Percentiles rank a stretch among this genome's conserved stretches.
Evolutionary conservation across 78 protist genomes (phyloP).

Genomic region (Paratrimastix pyriformis): DNA sequence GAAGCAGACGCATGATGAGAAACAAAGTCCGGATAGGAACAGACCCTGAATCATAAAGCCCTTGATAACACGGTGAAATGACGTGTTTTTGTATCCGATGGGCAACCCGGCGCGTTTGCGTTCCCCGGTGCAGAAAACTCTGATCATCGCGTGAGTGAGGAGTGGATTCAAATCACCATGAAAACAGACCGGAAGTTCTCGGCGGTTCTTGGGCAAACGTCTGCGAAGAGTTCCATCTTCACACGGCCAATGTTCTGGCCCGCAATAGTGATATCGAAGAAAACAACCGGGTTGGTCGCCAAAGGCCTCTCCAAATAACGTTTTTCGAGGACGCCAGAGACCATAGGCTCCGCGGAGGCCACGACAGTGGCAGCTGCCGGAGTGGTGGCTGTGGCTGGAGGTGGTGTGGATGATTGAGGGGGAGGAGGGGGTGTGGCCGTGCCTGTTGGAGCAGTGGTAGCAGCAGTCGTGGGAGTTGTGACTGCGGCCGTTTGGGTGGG

Average conservation of each 20-base stretch:
- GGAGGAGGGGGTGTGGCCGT: too few relatives aligned
- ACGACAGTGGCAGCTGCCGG: too few relatives aligned
- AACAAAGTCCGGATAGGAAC: neutral
- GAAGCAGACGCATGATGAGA: neutral
- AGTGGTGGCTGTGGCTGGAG: too few relatives aligned
- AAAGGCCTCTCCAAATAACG: too few relatives aligned
- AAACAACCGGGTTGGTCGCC: conserved; percentile 80
- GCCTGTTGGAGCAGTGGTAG: too few relatives aligned
- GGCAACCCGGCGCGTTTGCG: conserved; percentile 36
- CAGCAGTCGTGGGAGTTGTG: too few relatives aligned
- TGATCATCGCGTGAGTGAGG: neutral
- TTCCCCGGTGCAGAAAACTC: conserved; percentile 8
- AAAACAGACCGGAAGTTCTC: conserved; percentile 60
- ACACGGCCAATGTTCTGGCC: conserved; percentile 69
- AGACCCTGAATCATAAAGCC: conserved; percentile 84
- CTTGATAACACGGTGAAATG: conserved; percentile 83
- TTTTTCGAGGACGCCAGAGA: too few relatives aligned
- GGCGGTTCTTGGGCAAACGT: conserved; percentile 76
- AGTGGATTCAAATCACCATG: neutral
- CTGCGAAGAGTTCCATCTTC: conserved; percentile 77
- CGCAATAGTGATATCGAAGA: conserved; percentile 74
- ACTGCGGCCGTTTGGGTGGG: too few relatives aligned
- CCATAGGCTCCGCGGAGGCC: too few relatives aligned
- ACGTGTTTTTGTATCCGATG: conserved; percentile 70
- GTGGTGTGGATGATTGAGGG: too few relatives aligned